phyloP scores from a whole-genome alignment of 2,329 filamentous ascomycete genomes.

The Colletotrichum musae region DNA sequence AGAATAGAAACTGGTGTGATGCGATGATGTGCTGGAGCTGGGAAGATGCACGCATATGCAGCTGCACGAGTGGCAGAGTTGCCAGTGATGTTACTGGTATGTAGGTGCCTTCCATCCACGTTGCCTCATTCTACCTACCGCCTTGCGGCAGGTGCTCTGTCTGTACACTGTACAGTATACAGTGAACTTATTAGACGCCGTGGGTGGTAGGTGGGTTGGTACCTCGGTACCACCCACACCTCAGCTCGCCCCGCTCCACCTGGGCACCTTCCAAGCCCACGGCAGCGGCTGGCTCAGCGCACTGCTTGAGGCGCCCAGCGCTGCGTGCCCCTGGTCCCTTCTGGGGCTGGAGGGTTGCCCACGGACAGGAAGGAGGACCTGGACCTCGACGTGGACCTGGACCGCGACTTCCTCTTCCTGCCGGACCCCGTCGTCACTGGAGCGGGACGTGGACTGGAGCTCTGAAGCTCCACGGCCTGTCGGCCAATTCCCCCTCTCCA shows the following conservation, averaged over 20 bases:
- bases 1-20: constrained; percentile 26
- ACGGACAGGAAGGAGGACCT: background rate
- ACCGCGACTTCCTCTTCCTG: too few species aligned
- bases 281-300: constrained; percentile 17
- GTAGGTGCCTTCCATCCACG: too few species aligned
- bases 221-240: constrained; percentile 27
- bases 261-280: constrained; percentile 11
- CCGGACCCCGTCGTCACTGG: background rate
- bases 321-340: background rate
- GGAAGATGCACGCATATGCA: constrained; percentile 22
- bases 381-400: constrained; percentile 11
- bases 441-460: background rate
- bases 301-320: constrained; percentile 22
- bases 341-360: constrained; percentile 5
- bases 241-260: constrained; percentile 18
- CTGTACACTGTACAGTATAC: too few species aligned
- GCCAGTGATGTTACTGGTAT: too few species aligned
- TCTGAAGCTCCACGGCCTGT: too few species aligned
- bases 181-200: background rate
- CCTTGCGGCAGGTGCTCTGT: background rate
- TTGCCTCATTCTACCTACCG: too few species aligned
- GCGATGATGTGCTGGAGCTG: constrained; percentile 14
- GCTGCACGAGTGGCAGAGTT: background rate
- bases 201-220: background rate
- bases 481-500: background rate